Conservation (phyloP, 2,329 filamentous ascomycete genomes). For the Juglanconis sp. region DNA sequence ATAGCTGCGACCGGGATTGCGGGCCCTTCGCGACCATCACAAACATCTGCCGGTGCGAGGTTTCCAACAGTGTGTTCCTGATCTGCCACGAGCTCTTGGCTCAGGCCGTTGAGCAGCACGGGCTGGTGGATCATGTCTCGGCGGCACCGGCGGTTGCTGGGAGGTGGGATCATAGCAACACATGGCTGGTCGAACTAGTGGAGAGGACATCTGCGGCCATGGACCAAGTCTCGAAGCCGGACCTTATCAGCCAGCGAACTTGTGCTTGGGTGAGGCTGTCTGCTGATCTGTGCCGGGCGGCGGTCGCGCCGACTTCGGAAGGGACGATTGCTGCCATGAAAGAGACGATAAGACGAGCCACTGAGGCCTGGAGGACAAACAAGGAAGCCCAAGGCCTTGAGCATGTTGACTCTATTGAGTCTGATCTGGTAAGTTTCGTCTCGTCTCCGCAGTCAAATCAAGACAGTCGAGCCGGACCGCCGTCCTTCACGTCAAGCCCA, state of each 20-base stretch:
- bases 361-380: not conserved
- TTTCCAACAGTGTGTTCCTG: conserved; percentile 11
- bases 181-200: not conserved
- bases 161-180: not conserved
- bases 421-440: not conserved
- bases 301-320: not conserved
- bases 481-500: no score
- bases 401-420: not conserved
- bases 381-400: not conserved
- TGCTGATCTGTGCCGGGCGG: conserved; percentile 6
- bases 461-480: not conserved
- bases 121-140: not conserved
- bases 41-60: conserved; percentile 12
- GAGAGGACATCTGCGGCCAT: conserved; percentile 1
- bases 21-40: conserved; percentile 5
- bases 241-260: conserved; percentile 13
- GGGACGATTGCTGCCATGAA: not conserved
- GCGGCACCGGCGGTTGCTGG: not conserved
- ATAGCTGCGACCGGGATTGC: not conserved
- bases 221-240: conserved; percentile 1
- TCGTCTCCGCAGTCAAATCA: not conserved
- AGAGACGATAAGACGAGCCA: not conserved
- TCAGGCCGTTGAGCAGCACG: conserved; percentile 6
- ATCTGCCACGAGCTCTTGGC: conserved; percentile 11
- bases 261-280: conserved; percentile 11